These are phyloP conservation scores for Camellia oleifera DNA, from an alignment of 179 eudicot species.

Conservation along the genomic window DNA sequence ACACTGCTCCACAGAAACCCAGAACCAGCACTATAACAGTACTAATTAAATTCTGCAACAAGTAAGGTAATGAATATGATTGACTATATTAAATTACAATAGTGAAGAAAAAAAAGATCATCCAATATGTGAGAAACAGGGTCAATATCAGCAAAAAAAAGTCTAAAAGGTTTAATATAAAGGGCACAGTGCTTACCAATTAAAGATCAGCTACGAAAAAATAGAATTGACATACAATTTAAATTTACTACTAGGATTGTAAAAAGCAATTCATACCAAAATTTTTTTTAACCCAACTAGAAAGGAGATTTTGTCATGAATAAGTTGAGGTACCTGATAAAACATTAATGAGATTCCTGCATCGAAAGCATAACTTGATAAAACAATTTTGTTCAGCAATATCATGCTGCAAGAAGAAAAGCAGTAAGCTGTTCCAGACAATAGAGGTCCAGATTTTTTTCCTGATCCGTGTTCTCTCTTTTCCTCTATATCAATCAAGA, in stretches of 20 bases:
- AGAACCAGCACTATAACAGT: slow-evolving; percentile 49
- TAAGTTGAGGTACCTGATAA: slow-evolving; percentile 55
- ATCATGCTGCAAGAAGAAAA: slow-evolving; percentile 87
- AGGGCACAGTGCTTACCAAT: background rate
- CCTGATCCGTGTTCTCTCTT: slow-evolving; percentile 47
- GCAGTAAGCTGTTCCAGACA: slow-evolving; percentile 82
- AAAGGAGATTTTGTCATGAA: background rate
- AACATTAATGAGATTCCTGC: slow-evolving; percentile 89
- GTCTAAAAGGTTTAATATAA: background rate
- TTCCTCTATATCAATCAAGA: slow-evolving; percentile 31
- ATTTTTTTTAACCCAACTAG: background rate
- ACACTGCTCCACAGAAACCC: slow-evolving; percentile 49
- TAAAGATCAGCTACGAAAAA: background rate
- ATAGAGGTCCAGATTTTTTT: slow-evolving; percentile 52
- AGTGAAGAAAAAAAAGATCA: background rate
- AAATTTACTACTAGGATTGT: background rate
- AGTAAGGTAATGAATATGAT: slow-evolving; percentile 8
- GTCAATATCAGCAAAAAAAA: background rate
- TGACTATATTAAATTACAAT: background rate
- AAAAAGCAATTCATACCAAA: background rate
- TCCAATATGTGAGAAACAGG: slow-evolving; percentile 6
- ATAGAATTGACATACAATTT: background rate
- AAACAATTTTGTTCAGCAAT: slow-evolving; percentile 71
- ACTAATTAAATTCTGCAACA: slow-evolving; percentile 73
- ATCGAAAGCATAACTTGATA: slow-evolving; percentile 69